Evolutionary conservation across 768 basidiomycete species (phyloP).

Genomic region (Multifurca ochricompacta): DNA sequence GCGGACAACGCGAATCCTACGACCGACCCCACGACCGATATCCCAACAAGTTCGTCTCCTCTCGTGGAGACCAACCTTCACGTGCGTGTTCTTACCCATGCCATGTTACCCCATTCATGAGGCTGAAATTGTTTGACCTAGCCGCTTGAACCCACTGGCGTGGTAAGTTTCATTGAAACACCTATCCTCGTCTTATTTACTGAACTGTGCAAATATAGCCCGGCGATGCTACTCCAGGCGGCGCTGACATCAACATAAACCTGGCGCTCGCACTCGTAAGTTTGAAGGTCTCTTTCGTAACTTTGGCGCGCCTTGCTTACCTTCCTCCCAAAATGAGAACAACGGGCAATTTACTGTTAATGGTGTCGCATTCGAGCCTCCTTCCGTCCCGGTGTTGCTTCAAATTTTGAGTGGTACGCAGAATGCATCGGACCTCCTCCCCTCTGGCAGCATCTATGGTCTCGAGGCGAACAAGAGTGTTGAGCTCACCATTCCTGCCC

Average conservation of each 20-base stretch:
- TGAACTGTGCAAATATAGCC: constrained; percentile 9
- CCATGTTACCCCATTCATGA: background rate
- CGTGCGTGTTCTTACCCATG: background rate
- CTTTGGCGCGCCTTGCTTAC: background rate
- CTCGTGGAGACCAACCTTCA: constrained; percentile 13
- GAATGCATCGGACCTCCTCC: constrained; percentile 41
- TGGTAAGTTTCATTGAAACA: background rate
- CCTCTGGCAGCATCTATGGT: constrained; percentile 38
- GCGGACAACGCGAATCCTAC: constrained; percentile 17
- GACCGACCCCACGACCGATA: background rate
- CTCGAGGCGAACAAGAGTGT: constrained; percentile 41
- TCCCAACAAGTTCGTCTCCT: constrained; percentile 2
- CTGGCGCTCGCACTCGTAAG: constrained; percentile 21
- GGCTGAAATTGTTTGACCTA: background rate
- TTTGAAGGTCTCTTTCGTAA: background rate
- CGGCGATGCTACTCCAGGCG: constrained; percentile 9
- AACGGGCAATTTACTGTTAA: constrained; percentile 25
- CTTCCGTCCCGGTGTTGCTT: constrained; percentile 45
- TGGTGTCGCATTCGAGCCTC: constrained; percentile 31
- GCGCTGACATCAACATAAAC: constrained; percentile 22
- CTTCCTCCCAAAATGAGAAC: background rate
- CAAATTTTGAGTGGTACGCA: constrained; percentile 51
- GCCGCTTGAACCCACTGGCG: constrained; percentile 1
- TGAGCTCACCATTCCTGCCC: constrained; percentile 42
- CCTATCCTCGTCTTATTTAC: background rate